phyloP scores from a whole-genome alignment of 2,329 filamentous ascomycete genomes.

The Fusarium nodosum region DNA sequence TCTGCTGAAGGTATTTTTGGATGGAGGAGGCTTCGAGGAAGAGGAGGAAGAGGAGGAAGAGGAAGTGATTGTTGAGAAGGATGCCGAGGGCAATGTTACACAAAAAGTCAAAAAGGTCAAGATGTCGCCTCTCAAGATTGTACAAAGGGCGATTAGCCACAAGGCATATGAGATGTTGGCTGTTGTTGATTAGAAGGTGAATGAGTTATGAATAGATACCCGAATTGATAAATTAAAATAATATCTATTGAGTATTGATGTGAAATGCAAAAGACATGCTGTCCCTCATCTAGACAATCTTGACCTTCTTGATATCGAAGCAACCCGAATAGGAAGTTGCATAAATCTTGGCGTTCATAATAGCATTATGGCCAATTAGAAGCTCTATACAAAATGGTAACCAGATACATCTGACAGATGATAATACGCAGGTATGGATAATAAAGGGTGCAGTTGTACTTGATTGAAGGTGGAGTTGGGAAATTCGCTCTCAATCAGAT shows the following conservation, averaged over 20 bases:
- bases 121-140: constrained; percentile 59
- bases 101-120: constrained; percentile 54
- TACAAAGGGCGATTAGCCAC: constrained; percentile 66
- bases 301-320: background rate
- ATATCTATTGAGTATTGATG: no score
- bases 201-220: constrained; percentile 43
- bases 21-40: constrained; percentile 62
- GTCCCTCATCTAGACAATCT: background rate
- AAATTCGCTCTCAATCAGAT: background rate
- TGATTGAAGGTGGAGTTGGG: background rate
- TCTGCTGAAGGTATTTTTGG: constrained; percentile 70
- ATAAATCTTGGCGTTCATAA: constrained; percentile 40
- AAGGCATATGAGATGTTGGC: constrained; percentile 68
- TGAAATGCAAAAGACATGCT: background rate
- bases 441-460: no score
- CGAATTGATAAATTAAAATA: constrained; percentile 5
- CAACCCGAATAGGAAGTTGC: constrained; percentile 30
- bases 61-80: constrained; percentile 54
- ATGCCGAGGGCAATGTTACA: constrained; percentile 38
- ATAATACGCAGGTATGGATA: background rate
- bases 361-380: constrained; percentile 32
- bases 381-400: background rate
- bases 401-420: background rate
- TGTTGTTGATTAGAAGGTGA: constrained; percentile 63
- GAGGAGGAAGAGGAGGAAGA: constrained; percentile 57